Percentiles rank a stretch among this genome's conserved stretches.
Evolutionary conservation across 1,284 basidiomycete genomes (phyloP).

Genomic region (Trametes pubescens): DNA sequence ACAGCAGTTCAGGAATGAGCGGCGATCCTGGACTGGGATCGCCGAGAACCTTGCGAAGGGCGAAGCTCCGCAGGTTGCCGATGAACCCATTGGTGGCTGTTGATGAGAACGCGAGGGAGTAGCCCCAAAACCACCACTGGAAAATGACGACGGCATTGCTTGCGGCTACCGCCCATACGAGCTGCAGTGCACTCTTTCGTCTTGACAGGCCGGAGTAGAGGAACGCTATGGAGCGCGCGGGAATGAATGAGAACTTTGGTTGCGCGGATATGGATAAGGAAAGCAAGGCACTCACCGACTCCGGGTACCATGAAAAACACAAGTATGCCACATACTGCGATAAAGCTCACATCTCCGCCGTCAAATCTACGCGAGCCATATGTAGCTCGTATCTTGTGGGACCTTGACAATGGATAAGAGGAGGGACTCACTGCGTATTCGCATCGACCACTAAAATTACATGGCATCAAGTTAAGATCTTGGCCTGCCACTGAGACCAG

Average conservation of each 20-base stretch:
- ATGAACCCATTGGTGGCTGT: constrained; percentile 83
- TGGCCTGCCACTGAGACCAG: not conserved
- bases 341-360: constrained; percentile 79
- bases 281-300: constrained; percentile 53
- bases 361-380: constrained; percentile 53
- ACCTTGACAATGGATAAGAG: not conserved
- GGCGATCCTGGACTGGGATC: constrained; percentile 81
- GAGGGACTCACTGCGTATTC: constrained; percentile 29
- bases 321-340: constrained; percentile 82
- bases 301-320: constrained; percentile 86
- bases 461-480: constrained; percentile 4
- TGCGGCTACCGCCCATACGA: constrained; percentile 76
- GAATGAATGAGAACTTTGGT: not conserved
- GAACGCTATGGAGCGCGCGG: constrained; percentile 57
- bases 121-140: constrained; percentile 92
- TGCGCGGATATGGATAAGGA: not conserved
- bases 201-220: constrained; percentile 90
- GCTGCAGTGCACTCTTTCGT: constrained; percentile 73
- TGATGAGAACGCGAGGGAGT: constrained; percentile 83
- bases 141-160: constrained; percentile 85
- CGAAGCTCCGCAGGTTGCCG: constrained; percentile 79
- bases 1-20: constrained; percentile 75
- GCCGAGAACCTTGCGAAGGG: constrained; percentile 76
- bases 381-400: not conserved
- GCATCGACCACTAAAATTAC: constrained; percentile 17